Base-by-base conservation (phyloP, 1,284 basidiomycete species). In the Marasmius oreades region DNA sequence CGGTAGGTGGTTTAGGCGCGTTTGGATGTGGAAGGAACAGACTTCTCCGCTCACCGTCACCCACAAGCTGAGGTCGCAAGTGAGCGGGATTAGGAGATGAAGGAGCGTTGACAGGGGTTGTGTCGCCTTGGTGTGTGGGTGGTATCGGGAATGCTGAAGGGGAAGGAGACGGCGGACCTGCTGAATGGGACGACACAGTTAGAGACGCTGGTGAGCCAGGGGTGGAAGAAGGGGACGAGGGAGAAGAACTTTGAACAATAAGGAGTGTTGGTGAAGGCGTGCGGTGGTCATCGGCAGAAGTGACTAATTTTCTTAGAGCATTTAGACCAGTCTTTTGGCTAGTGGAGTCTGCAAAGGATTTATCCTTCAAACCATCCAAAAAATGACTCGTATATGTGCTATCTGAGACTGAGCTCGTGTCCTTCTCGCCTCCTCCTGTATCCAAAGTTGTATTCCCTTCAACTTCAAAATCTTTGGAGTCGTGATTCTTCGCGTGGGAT, bases 21-120 rank as follows among this genome's bases (percentile, higher is more conserved):
- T 86, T 85, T 0, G 87, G 88, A 64, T 90, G 87, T 0, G 88
- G 88, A 16, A 85, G 73, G 68, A 88, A 90, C 22, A 86, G 67
- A 53, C 77, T 84, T 39, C 73, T 75, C 18, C 79, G 76, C 5
- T 65, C 52, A 47, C 72, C 72, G 5, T 51, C 37, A 31, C 24
- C 33, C n/a, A 31, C 34, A n/a, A 33, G 18, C 33, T 26, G 37
- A 20, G 26, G 24, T 55, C 71, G 66, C 36, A 69, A 66, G 42
- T 72, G 73, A 14, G 61, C 61, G 7, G 69, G 66, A 51, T 67
- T 70, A 22, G 66, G 71, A 16, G 66, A 70, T 14, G 66, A 64
- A 59, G 16, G 67, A 51, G 23, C 61, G 53, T 6, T 64, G 59
- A 18, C 60, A 28, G n/a, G 63, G 52, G 20, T 65, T 52, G 50